Conservation (phyloP, 2,329 filamentous ascomycete genomes). For the Trichoderma asperellum region DNA sequence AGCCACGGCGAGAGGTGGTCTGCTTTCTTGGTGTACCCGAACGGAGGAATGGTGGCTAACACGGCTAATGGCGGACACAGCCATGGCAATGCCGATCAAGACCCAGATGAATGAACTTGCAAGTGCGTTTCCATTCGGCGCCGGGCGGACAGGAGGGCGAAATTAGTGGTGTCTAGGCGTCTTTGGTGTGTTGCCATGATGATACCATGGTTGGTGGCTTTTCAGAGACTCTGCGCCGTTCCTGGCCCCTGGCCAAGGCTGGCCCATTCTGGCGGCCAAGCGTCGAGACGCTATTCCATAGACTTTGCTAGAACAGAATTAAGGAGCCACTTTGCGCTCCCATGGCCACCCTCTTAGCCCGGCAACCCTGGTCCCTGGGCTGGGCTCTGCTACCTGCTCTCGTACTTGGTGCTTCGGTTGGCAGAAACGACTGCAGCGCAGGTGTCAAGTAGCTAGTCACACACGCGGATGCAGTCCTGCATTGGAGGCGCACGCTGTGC, state of each 20-base stretch:
- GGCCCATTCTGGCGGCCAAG: constrained; percentile 18
- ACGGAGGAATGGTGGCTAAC: constrained; percentile 4
- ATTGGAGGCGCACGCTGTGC: not conserved
- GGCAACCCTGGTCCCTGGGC: constrained; percentile 10
- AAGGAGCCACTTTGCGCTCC: constrained; percentile 25
- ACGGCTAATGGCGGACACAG: constrained; percentile 19
- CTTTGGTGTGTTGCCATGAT: constrained; percentile 19
- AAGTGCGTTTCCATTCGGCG: not conserved
- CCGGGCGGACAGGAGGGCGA: not conserved
- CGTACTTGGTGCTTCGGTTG: not conserved
- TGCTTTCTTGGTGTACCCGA: constrained; percentile 3
- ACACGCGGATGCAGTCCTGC: constrained; percentile 16
- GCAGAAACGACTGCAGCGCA: constrained; percentile 21
- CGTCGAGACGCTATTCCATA: constrained; percentile 20
- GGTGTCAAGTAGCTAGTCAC: constrained; percentile 3
- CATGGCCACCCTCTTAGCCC: constrained; percentile 17
- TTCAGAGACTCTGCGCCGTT: constrained; percentile 4
- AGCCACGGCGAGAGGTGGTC: constrained; percentile 6
- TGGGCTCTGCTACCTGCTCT: not conserved
- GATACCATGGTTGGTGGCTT: constrained; percentile 15
- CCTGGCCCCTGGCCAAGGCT: constrained; percentile 25
- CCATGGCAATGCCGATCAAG: constrained; percentile 17
- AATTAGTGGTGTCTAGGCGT: not conserved
- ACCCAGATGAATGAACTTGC: not conserved
- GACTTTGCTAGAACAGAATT: constrained; percentile 18